Conservation (phyloP, 495 filamentous ascomycete species). For the Tuber aestivum region DNA sequence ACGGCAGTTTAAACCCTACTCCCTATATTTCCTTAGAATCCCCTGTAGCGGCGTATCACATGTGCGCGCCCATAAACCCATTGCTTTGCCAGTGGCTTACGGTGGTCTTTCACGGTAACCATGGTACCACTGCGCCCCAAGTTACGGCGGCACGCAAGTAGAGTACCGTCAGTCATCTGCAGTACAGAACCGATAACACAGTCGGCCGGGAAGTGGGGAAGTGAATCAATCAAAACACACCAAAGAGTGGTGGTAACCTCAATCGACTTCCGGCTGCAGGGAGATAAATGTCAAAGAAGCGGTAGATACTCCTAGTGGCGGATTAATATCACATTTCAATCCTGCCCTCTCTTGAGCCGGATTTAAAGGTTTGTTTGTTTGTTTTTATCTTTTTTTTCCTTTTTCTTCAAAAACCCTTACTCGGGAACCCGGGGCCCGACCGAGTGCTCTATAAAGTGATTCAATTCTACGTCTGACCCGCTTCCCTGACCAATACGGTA, state of each 20-base stretch:
- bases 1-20: background rate
- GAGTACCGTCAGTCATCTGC: background rate
- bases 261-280: background rate
- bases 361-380: background rate
- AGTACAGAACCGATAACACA: background rate
- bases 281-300: background rate
- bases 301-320: background rate
- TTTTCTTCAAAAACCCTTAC: background rate
- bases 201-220: background rate
- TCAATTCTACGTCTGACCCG: background rate
- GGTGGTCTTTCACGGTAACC: background rate
- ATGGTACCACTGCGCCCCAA: background rate
- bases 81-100: background rate
- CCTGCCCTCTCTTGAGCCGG: background rate
- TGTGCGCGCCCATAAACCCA: background rate
- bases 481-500: background rate
- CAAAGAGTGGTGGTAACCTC: background rate
- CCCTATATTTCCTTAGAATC: background rate
- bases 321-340: background rate
- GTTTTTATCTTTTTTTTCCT: background rate
- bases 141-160: background rate
- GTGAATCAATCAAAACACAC: conserved; percentile 4
- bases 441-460: background rate
- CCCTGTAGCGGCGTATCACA: background rate
- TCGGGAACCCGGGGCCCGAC: background rate